Conservation (phyloP, 768 basidiomycete species). For the Gloeophyllum trabeum region DNA sequence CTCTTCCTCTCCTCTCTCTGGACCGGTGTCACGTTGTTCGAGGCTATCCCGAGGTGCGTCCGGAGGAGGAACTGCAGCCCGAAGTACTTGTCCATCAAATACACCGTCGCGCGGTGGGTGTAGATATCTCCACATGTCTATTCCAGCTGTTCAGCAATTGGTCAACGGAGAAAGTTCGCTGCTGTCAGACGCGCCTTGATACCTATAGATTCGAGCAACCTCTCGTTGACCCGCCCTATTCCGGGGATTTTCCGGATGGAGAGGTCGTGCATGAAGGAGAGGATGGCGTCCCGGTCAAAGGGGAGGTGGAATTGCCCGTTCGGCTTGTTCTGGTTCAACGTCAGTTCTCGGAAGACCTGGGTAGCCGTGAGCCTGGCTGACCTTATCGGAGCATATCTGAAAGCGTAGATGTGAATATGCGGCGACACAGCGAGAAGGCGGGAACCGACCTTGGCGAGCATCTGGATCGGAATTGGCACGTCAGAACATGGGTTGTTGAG, state of each 20-base stretch:
- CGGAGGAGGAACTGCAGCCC: constrained; percentile 66
- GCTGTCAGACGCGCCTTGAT: constrained; percentile 46
- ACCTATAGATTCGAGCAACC: constrained; percentile 76
- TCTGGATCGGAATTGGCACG: constrained; percentile 29
- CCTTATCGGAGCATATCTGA: constrained; percentile 90
- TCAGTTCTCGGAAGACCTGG: no score
- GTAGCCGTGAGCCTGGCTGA: constrained; percentile 17
- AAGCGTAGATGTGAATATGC: constrained; percentile 3
- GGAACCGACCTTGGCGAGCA: constrained; percentile 76
- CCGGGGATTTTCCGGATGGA: constrained; percentile 85
- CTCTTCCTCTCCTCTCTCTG: constrained; percentile 81
- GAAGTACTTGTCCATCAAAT: constrained; percentile 82
- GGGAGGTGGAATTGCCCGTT: constrained; percentile 81
- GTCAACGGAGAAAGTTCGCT: background rate
- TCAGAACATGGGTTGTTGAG: constrained; percentile 6
- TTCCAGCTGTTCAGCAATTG: background rate
- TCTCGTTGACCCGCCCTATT: constrained; percentile 84
- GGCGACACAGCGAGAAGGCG: background rate
- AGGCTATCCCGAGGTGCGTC: constrained; percentile 79
- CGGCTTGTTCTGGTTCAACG: constrained; percentile 65
- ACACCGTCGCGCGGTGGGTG: constrained; percentile 57
- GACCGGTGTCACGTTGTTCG: constrained; percentile 68
- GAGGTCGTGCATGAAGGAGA: constrained; percentile 68
- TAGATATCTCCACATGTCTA: constrained; percentile 90
- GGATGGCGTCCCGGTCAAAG: constrained; percentile 52